Evolutionary conservation across 192 early-diverging fungal genomes (phyloP), one percentile per base, ranked within the genome.

Genomic region (Pilaira anomala): DNA sequence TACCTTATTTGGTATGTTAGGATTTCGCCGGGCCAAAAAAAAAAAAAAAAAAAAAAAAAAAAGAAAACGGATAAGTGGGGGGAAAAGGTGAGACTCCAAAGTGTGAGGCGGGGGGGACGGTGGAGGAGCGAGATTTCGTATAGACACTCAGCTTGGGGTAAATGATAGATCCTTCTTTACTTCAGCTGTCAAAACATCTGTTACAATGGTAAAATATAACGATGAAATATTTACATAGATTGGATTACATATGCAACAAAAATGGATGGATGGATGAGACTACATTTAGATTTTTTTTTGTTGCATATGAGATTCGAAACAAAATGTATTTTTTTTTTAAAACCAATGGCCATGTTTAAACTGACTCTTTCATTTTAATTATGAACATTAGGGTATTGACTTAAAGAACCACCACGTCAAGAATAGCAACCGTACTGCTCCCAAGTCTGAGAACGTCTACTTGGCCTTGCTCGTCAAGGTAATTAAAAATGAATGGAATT

Each of bases 391-490:
- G 97, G 96, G 95, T 95, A 95, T 97, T 85, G 96, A 98, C 88
- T 89, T 94, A 75, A 88, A 91, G 81, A 95, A 95, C 80, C 94
- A 98, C 87, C 97, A 99, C 91, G 91, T 90, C 74, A 96, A 93
- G 92, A 97, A 92, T 82, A 87, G 80, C 62, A 84, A 87, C 81
- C 84, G 96, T 74, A 77, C 83, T 66, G 91, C 87, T 68, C 94
- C 96, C 75, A 88, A 90, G 81, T 93, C 90, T 66, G 82, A 93
- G 76, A 90, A 99, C 81, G 91, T 96, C 79, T 99, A 99, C 92
- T 83, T 98, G 78, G 80, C 85, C 75, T 87, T 99, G 80, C 90
- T 99, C 78, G 96, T 98, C 70, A 99, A 99, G 91, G 90, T 91
- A 79, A 76, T 49, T 2, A 29, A 21, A 62, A 22, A 33, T 16